phyloP scores from a whole-genome alignment of 768 basidiomycete genomes.

The Amanita jacksonii region DNA sequence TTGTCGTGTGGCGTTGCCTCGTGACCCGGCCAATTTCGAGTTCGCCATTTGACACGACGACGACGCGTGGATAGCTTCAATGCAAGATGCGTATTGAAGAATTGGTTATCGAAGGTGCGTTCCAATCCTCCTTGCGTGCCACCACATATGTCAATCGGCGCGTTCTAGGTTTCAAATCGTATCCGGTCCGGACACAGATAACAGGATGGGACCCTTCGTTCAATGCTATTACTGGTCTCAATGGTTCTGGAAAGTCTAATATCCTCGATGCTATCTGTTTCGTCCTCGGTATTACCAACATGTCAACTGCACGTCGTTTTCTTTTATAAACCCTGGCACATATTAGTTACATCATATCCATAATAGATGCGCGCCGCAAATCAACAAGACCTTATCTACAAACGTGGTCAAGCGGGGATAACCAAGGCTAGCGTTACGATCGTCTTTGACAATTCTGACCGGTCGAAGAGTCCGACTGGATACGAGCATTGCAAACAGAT shows the following conservation, averaged over 20 bases:
- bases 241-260: slow-evolving; percentile 97
- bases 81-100: slow-evolving; percentile 84
- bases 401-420: slow-evolving; percentile 94
- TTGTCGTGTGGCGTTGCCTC: neutral
- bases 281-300: slow-evolving; percentile 94
- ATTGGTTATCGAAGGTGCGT: slow-evolving; percentile 79
- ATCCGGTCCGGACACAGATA: slow-evolving; percentile 92
- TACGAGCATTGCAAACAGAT: slow-evolving; percentile 77
- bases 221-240: slow-evolving; percentile 96
- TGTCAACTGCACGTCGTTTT: slow-evolving; percentile 72
- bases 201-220: slow-evolving; percentile 97
- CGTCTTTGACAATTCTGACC: slow-evolving; percentile 96
- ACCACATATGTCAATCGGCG: neutral
- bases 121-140: neutral
- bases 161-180: slow-evolving; percentile 85
- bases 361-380: slow-evolving; percentile 86
- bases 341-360: slow-evolving; percentile 10
- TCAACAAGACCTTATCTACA: slow-evolving; percentile 97
- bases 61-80: neutral
- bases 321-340: too few species aligned
- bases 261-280: slow-evolving; percentile 99
- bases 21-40: neutral
- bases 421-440: slow-evolving; percentile 97
- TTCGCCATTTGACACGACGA: neutral
- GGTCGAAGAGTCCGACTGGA: slow-evolving; percentile 73